Evolutionary conservation across 192 early-diverging fungal genomes (phyloP), one percentile per base, ranked within the genome.

Genomic region (Geosiphon pyriformis): DNA sequence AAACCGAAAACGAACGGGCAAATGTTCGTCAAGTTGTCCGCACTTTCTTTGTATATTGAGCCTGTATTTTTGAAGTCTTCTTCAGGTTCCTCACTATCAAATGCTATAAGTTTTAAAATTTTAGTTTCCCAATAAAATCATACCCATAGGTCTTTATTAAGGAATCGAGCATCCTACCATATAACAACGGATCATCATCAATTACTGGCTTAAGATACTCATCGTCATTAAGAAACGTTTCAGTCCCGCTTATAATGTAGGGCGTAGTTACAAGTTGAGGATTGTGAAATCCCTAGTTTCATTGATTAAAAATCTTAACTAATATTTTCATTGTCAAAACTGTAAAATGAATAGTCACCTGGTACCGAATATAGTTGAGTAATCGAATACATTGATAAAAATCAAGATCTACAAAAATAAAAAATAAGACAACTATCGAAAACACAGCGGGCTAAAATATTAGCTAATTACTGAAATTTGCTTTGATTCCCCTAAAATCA

Each of bases 361-460:
- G 69, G 7, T 72, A 46, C 15, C 90, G 79, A 49, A 90, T 77
- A 66, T 84, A 88, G 70, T 92, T 92, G 72, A 92, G 86, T 65
- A 90, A 62, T 12, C 80, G 74, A 60, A 92, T 90, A 42, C 87
- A 87, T 48, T 87, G 87, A 80, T 97, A 97, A 72, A 95, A 95
- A 64, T 94, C 92, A 17, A 97, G 82, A 20, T 73, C 76, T 84
- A 48, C 33, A 10, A 59, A 42, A 18, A 17, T 2, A 62, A 69
- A 10, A 70, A 42, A 4, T 11, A 60, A 26, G 51, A n/a, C n/a
- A n/a, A n/a, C n/a, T n/a, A n/a, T n/a, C n/a, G n/a, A n/a, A n/a
- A n/a, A n/a, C n/a, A n/a, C n/a, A n/a, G n/a, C n/a, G n/a, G n/a
- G n/a, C n/a, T n/a, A 56, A 54, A 3, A 30, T n/a, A 20, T 48